A percentile compares a stretch with the other conserved stretches of the same genome.
phyloP scores from a whole-genome alignment of 2,329 filamentous ascomycete species.

The Bipolaris gigantea region DNA sequence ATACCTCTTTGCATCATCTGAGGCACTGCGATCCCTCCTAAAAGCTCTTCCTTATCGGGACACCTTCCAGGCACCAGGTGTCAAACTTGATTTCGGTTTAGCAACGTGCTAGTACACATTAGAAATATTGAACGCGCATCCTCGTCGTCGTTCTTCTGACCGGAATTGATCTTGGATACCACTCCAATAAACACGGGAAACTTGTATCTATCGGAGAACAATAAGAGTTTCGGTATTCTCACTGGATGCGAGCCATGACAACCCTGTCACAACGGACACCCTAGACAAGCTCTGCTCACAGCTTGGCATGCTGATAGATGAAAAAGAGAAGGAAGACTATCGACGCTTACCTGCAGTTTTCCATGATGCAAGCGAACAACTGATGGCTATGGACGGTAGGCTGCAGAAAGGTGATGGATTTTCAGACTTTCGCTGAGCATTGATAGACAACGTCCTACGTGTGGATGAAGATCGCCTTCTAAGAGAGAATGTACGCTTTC shows the following conservation, averaged over 20 bases:
- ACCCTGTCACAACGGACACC: slow-evolving; percentile 39
- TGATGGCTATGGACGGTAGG: slow-evolving; percentile 42
- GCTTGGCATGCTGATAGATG: slow-evolving; percentile 39
- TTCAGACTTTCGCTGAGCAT: neutral
- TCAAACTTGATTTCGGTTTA: neutral
- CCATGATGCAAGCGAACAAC: slow-evolving; percentile 43
- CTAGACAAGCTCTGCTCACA: slow-evolving; percentile 38
- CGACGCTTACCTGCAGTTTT: slow-evolving; percentile 44
- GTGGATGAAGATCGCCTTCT: slow-evolving; percentile 42
- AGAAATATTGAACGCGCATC: neutral
- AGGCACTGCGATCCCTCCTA: neutral
- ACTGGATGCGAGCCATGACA: slow-evolving; percentile 35
- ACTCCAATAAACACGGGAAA: neutral
- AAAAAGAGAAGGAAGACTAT: slow-evolving; percentile 46
- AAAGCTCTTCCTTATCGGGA: neutral
- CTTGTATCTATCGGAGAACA: neutral
- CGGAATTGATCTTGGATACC: neutral
- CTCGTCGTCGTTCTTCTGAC: neutral
- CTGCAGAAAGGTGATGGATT: slow-evolving; percentile 23
- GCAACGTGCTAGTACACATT: neutral
- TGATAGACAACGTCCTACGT: slow-evolving; percentile 39
- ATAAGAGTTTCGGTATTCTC: slow-evolving; percentile 45
- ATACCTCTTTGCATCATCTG: neutral
- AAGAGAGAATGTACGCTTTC: slow-evolving; percentile 34
- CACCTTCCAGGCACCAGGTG: too few relatives aligned